Conservation (phyloP, 2,329 filamentous ascomycete species). For the Aspergillus quadricinctus region DNA sequence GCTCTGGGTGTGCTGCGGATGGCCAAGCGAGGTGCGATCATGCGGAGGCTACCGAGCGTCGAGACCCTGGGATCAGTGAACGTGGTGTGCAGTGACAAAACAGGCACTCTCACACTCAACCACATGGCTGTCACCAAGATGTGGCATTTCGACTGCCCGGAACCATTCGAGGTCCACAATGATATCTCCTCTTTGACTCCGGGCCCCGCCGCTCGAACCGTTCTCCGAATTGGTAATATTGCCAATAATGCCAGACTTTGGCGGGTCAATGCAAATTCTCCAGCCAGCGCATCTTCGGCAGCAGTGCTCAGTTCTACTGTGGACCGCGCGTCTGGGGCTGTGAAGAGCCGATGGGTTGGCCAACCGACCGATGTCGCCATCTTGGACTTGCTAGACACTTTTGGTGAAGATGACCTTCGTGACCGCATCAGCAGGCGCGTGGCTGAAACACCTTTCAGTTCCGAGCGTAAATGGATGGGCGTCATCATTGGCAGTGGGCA, state of each 20-base stretch:
- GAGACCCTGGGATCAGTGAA: conserved; percentile 98
- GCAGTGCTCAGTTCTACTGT: conserved; percentile 84
- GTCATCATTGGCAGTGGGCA: conserved; percentile 66
- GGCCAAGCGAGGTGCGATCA: conserved; percentile 92
- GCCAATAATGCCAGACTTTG: conserved; percentile 89
- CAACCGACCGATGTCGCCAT: conserved; percentile 98
- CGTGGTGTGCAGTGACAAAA: conserved; percentile 99
- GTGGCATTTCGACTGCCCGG: conserved; percentile 77
- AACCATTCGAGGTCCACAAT: conserved; percentile 54
- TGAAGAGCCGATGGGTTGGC: conserved; percentile 87
- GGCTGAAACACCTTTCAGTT: conserved; percentile 90
- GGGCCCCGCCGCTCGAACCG: conserved; percentile 70
- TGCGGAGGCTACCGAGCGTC: conserved; percentile 91
- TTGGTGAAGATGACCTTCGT: conserved; percentile 86
- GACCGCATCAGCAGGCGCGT: conserved; percentile 77
- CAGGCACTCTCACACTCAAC: conserved; percentile 91
- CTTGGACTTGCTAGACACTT: conserved; percentile 84
- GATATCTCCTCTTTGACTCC: conserved; percentile 53
- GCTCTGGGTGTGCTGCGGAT: conserved; percentile 93
- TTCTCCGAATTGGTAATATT: conserved; percentile 89
- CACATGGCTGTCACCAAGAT: conserved; percentile 97
- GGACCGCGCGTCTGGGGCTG: conserved; percentile 54
- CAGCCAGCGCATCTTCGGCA: conserved; percentile 65
- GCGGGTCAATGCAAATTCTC: conserved; percentile 64
- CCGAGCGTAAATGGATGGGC: conserved; percentile 98